Conservation (phyloP, 2,329 filamentous ascomycete species). For the Clonostachys byssicola region DNA sequence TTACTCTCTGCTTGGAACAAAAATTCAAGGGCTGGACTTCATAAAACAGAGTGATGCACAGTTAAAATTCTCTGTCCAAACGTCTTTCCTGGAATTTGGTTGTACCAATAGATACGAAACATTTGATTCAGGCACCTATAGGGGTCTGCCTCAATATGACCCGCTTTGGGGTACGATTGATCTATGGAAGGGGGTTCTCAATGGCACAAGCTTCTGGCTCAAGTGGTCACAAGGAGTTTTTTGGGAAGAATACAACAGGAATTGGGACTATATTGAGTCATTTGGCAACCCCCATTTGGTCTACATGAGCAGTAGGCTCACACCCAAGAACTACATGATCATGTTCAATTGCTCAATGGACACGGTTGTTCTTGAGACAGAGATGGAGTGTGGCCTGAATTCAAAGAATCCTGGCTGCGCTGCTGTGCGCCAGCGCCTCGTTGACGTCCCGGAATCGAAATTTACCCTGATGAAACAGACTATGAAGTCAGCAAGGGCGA, state of each 20-base stretch:
- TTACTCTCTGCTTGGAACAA: not conserved
- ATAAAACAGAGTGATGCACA: not conserved
- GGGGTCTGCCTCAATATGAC: no score
- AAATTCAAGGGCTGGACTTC: not conserved
- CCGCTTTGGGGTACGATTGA: no score
- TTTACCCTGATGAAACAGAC: not conserved
- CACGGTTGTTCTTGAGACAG: not conserved
- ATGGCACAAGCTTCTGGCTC: no score
- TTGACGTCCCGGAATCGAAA: no score
- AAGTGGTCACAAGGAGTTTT: no score
- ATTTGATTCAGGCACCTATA: no score
- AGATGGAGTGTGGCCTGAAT: not conserved
- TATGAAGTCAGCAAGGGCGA: not conserved
- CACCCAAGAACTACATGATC: no score
- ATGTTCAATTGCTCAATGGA: not conserved
- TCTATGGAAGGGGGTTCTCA: no score
- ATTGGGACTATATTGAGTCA: no score
- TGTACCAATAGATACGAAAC: not conserved
- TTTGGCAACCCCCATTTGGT: no score
- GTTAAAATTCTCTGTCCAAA: not conserved
- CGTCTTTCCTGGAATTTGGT: not conserved
- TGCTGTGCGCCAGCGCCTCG: not conserved
- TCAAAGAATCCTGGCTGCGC: not conserved
- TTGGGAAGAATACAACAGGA: no score
- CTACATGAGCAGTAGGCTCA: no score